Evolutionary conservation across 2,329 filamentous ascomycete species (phyloP).

Genomic region (Alternaria longipes): DNA sequence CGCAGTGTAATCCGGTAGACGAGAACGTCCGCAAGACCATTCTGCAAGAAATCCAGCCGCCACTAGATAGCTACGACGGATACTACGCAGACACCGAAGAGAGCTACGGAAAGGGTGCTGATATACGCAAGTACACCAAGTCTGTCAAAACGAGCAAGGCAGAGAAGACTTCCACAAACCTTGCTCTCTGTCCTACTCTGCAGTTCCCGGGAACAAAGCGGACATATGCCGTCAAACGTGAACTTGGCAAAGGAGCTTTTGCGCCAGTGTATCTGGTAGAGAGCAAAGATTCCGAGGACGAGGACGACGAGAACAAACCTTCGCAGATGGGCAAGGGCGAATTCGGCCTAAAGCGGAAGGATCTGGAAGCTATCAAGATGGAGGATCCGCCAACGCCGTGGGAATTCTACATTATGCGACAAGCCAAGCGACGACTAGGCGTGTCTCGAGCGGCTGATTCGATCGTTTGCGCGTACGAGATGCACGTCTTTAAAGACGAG

Average conservation of each 20-base stretch:
- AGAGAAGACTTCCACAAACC: slow-evolving; percentile 69
- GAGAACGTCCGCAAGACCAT: slow-evolving; percentile 78
- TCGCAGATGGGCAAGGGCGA: slow-evolving; percentile 69
- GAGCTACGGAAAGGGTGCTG: slow-evolving; percentile 71
- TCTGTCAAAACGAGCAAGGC: slow-evolving; percentile 66
- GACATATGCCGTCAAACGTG: slow-evolving; percentile 80
- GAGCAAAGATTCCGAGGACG: slow-evolving; percentile 64
- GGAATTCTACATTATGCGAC: slow-evolving; percentile 96
- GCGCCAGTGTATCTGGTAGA: slow-evolving; percentile 94
- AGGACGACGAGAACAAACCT: slow-evolving; percentile 54
- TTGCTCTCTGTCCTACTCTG: slow-evolving; percentile 70
- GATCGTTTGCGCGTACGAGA: slow-evolving; percentile 83
- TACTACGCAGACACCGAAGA: slow-evolving; percentile 77
- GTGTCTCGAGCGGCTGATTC: slow-evolving; percentile 76
- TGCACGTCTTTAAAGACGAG: slow-evolving; percentile 91
- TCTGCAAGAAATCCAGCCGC: slow-evolving; percentile 75
- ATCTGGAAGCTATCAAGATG: slow-evolving; percentile 91
- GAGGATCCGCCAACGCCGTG: slow-evolving; percentile 87
- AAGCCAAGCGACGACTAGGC: slow-evolving; percentile 79
- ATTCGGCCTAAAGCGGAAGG: slow-evolving; percentile 65
- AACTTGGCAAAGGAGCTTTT: slow-evolving; percentile 92
- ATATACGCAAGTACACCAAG: slow-evolving; percentile 85
- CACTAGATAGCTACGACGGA: slow-evolving; percentile 77
- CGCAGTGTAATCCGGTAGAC: slow-evolving; percentile 89
- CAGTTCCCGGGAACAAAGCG: slow-evolving; percentile 71